Percentiles rank a stretch among this genome's conserved stretches.
Conservation (phyloP, 805 yeast genomes). For the Nakazawaea pomicola region DNA sequence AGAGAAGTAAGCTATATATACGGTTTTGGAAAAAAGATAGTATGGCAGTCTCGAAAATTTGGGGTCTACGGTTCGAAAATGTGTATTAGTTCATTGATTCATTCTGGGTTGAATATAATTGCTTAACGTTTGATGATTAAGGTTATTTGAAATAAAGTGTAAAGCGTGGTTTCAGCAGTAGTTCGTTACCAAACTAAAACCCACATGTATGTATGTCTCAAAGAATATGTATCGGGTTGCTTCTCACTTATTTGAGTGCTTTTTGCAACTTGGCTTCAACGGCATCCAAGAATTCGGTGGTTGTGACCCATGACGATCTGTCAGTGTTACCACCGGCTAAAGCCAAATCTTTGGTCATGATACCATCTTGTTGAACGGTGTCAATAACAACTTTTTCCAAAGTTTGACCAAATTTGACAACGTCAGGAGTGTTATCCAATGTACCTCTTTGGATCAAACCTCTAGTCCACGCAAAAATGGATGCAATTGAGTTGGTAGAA, state of each 20-base stretch:
- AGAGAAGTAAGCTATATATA: slow-evolving; percentile 12
- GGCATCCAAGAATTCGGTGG: slow-evolving; percentile 73
- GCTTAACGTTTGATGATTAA: too few relatives aligned
- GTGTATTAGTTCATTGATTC: slow-evolving; percentile 9
- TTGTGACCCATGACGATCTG: slow-evolving; percentile 61
- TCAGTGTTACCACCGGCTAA: slow-evolving; percentile 61
- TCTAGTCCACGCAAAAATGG: slow-evolving; percentile 84
- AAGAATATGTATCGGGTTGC: too few relatives aligned
- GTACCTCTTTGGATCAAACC: slow-evolving; percentile 80
- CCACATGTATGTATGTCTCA: not conserved
- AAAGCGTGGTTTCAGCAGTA: too few relatives aligned
- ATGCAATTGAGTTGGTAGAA: slow-evolving; percentile 80
- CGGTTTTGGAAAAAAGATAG: not conserved
- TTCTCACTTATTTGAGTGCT: too few relatives aligned
- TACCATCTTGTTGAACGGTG: slow-evolving; percentile 68
- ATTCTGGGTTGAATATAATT: too few relatives aligned
- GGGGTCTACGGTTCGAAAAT: too few relatives aligned
- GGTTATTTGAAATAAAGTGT: too few relatives aligned
- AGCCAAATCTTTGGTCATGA: slow-evolving; percentile 82
- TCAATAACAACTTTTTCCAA: slow-evolving; percentile 67
- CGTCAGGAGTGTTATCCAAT: slow-evolving; percentile 67
- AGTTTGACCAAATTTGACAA: slow-evolving; percentile 57
- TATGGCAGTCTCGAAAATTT: too few relatives aligned
- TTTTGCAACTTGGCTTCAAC: slow-evolving; percentile 46
- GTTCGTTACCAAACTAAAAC: slow-evolving; percentile 1